Base-by-base conservation (phyloP, 768 basidiomycete genomes). In the Rhodosporidiobolus sp. region DNA sequence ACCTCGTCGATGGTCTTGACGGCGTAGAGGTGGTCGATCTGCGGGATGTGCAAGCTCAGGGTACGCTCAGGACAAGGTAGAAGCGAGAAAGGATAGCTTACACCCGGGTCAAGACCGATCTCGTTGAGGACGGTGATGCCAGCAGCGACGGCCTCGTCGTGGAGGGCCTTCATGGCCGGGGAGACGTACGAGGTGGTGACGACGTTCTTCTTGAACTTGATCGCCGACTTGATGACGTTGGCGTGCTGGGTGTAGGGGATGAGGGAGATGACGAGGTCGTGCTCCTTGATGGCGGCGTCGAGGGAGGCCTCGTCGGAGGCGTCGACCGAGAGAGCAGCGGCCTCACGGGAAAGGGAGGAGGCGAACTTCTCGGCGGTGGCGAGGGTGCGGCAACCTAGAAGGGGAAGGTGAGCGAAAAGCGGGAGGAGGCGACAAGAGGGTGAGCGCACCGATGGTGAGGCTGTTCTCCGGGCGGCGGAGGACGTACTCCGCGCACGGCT, bases 71-170 rank as follows among this genome's bases (percentile, higher is more conserved):
- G 5, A 20, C 20, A 65, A 64, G 45, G 30, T 16, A 22, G n/a
- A 34, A 38, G 9, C 53, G 19, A 9, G 14, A 24, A 14, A 30
- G 43, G 26, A 8, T n/a, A 20, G 53, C 54, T 59, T 26, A 95
- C 91, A 79, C 94, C 94, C 59, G 94, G 94, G 82, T 97, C 95
- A 54, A 99, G 86, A 62, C 96, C 96, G 78, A 99, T 91, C 84
- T 99, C 96, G 82, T 99, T 99, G 86, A 98, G 85, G 75, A 97
- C 91, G 63, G 93, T 85, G 78, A 98, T 92, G 10, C 94, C 94
- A 3, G 94, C 94, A 67, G 88, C 86, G 83, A 89, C 90, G 65
- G 86, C 90, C 61, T 86, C 88, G 59, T 85, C 86, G 73, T 97
- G 89, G 49, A 98, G 87, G 72, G 86, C 94, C 69, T 86, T 88